Conservation (phyloP, 306 rosid species). For the Abrus pulchellus region DNA sequence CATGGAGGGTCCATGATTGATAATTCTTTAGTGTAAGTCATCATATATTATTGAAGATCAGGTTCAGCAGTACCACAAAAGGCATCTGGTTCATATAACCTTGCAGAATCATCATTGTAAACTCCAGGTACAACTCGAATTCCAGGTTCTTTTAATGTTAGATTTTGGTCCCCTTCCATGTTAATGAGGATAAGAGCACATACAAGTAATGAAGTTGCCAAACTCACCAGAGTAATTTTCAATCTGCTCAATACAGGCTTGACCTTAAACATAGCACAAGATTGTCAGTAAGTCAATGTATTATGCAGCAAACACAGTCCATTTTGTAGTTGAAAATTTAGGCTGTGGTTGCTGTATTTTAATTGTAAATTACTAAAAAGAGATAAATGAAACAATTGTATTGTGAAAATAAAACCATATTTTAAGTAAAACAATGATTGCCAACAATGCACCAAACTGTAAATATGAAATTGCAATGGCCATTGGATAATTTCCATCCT, state of each 20-base stretch:
- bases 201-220: constrained; percentile 66
- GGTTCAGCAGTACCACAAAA: constrained; percentile 72
- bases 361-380: background rate
- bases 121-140: constrained; percentile 79
- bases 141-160: constrained; percentile 54
- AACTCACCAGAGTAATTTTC: constrained; percentile 70
- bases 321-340: constrained; percentile 11
- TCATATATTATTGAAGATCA: constrained; percentile 55
- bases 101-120: constrained; percentile 90
- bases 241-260: constrained; percentile 89
- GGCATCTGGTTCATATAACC: constrained; percentile 95
- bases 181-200: constrained; percentile 62
- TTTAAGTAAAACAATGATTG: background rate
- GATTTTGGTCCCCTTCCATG: constrained; percentile 66
- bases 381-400: background rate
- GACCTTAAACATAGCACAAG: constrained; percentile 65
- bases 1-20: constrained; percentile 32
- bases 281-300: constrained; percentile 1
- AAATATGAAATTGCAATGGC: background rate
- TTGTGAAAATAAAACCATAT: background rate
- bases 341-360: constrained; percentile 3
- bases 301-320: constrained; percentile 13
- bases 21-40: background rate
- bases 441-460: constrained; percentile 10
- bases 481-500: background rate